A percentile compares a stretch with the other conserved stretches of the same genome.
Conservation (phyloP, 73 alveolate species). For the Durusdinium trenchii region DNA sequence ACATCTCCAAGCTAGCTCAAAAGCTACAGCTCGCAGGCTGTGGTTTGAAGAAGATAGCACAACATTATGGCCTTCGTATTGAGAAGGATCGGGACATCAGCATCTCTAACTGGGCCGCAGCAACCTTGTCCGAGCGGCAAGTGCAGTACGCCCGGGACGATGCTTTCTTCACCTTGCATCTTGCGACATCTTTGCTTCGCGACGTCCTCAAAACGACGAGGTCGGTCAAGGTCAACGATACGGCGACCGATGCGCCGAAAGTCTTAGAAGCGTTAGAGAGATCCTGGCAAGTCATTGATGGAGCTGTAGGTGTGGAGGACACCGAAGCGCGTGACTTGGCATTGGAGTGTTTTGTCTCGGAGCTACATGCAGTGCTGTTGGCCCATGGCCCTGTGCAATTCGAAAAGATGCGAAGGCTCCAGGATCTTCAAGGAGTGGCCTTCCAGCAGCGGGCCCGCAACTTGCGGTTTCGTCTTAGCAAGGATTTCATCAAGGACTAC, state of each 20-base stretch:
- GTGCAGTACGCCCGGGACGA: conserved; percentile 61
- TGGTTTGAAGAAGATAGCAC: conserved; percentile 17
- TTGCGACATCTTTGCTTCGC: not conserved
- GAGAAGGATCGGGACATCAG: conserved; percentile 36
- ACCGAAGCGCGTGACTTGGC: not conserved
- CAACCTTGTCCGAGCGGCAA: not conserved
- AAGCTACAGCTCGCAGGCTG: conserved; percentile 15
- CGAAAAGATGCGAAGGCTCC: not conserved
- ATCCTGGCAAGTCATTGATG: not conserved
- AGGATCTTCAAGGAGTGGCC: not conserved
- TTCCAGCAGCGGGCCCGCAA: not conserved
- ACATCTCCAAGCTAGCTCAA: not conserved
- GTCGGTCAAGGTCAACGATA: not conserved
- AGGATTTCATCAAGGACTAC: not conserved
- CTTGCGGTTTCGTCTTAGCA: not conserved
- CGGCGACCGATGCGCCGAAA: not conserved
- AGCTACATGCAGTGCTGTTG: not conserved
- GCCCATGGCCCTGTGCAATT: not conserved
- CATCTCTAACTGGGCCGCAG: conserved; percentile 47
- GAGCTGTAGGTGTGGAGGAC: conserved; percentile 34
- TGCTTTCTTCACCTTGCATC: conserved; percentile 30
- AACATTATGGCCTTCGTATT: conserved; percentile 21
- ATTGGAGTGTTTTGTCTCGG: not conserved
- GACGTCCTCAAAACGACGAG: not conserved
- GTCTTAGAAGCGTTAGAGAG: not conserved